phyloP scores from a whole-genome alignment of 257 asterid genomes.

The Knoxia roxburghii region DNA sequence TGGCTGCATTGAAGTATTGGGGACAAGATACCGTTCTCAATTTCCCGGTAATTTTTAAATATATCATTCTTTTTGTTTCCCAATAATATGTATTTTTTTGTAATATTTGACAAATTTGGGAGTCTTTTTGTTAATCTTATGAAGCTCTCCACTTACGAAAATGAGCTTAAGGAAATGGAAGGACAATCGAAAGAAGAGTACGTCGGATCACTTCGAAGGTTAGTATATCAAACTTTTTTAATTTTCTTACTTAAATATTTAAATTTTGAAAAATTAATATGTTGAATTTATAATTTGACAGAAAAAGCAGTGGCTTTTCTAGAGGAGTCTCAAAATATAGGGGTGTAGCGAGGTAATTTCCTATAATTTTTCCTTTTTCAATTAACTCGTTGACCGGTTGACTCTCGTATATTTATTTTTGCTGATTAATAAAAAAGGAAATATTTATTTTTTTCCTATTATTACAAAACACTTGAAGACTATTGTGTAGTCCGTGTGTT shows the following conservation, averaged over 20 bases:
- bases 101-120: background rate
- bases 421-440: no score
- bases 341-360: constrained; percentile 86
- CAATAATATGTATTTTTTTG: background rate
- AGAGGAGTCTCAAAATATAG: constrained; percentile 95
- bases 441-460: no score
- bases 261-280: no score
- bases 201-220: constrained; percentile 91
- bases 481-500: no score
- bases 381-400: no score
- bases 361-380: no score
- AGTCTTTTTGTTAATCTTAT: background rate
- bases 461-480: no score
- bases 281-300: constrained; percentile 22
- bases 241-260: no score
- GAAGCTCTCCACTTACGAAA: constrained; percentile 52
- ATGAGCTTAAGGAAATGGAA: constrained; percentile 82
- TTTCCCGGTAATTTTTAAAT: constrained; percentile 55
- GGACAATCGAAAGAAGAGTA: constrained; percentile 81
- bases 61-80: background rate
- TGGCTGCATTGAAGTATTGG: constrained; percentile 97
- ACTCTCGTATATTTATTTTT: no score
- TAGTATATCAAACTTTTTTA: background rate
- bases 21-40: constrained; percentile 81
- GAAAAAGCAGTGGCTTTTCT: constrained; percentile 96